A percentile compares a stretch with the other conserved stretches of the same genome.
Evolutionary conservation across 192 early-diverging fungal genomes (phyloP).

Genomic region (Rhizophagus prolifer): DNA sequence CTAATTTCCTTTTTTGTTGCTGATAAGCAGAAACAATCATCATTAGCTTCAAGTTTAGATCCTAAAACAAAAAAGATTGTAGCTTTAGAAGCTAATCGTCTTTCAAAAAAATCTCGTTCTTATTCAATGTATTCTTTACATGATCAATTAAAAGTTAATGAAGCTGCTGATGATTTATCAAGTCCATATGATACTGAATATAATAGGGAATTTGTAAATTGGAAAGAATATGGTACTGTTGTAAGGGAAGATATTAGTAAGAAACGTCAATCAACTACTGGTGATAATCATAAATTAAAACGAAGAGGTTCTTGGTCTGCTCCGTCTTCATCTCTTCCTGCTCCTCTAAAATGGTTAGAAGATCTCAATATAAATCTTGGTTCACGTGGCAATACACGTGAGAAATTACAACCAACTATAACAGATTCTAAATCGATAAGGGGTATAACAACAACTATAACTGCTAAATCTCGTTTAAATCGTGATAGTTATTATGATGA

Average conservation of each 20-base stretch:
- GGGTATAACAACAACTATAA: not conserved
- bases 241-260: slow-evolving; percentile 10
- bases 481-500: slow-evolving; percentile 7
- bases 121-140: slow-evolving; percentile 25
- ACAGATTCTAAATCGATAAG: slow-evolving; percentile 11
- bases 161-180: slow-evolving; percentile 10
- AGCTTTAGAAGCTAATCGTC: slow-evolving; percentile 18
- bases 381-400: not conserved
- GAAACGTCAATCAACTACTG: not conserved
- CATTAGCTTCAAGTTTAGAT: slow-evolving; percentile 9
- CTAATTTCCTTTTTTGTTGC: not conserved
- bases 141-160: slow-evolving; percentile 22
- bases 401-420: slow-evolving; percentile 16
- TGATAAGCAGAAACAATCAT: not conserved
- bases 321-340: not conserved
- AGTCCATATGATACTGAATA: slow-evolving; percentile 17
- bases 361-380: not conserved
- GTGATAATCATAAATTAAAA: not conserved
- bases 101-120: slow-evolving; percentile 29
- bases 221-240: slow-evolving; percentile 14
- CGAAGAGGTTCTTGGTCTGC: slow-evolving; percentile 29
- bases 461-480: not conserved
- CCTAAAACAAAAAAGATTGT: slow-evolving; percentile 22
- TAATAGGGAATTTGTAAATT: slow-evolving; percentile 22
- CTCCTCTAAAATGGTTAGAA: slow-evolving; percentile 13